A percentile compares a stretch with the other conserved stretches of the same genome.
These are phyloP conservation scores for Fusarium sp. DNA, from an alignment of 2,329 filamentous ascomycete species.

Conservation along the genomic window DNA sequence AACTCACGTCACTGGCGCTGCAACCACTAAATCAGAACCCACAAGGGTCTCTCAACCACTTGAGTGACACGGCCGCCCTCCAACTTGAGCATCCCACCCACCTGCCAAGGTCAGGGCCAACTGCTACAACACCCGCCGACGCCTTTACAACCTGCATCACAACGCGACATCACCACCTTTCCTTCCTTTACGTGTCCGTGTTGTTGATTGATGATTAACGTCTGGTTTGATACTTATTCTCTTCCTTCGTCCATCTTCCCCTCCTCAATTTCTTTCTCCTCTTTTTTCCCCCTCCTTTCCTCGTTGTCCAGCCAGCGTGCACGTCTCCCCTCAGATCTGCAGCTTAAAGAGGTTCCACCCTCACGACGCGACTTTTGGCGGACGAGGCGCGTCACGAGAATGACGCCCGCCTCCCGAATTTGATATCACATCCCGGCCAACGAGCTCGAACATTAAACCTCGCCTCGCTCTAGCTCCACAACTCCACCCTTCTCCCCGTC, in stretches of 20 bases:
- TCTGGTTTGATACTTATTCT: slow-evolving; percentile 7
- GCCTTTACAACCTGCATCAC: slow-evolving; percentile 20
- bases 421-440: slow-evolving; percentile 43
- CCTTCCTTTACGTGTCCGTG: neutral
- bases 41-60: slow-evolving; percentile 35
- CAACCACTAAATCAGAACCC: slow-evolving; percentile 29
- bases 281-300: slow-evolving; percentile 2
- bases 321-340: slow-evolving; percentile 34
- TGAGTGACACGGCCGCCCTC: slow-evolving; percentile 38
- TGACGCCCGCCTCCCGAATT: slow-evolving; percentile 54
- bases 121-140: slow-evolving; percentile 15
- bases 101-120: neutral
- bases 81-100: slow-evolving; percentile 20
- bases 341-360: slow-evolving; percentile 42
- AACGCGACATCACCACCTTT: slow-evolving; percentile 24
- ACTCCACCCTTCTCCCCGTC: slow-evolving; percentile 9
- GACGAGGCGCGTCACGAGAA: slow-evolving; percentile 54
- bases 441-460: slow-evolving; percentile 36
- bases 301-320: slow-evolving; percentile 35
- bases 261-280: neutral
- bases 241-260: neutral
- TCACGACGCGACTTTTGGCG: slow-evolving; percentile 49
- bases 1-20: slow-evolving; percentile 34
- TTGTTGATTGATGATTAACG: slow-evolving; percentile 2
- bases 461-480: slow-evolving; percentile 29